A percentile compares a stretch with the other conserved stretches of the same genome.
These are phyloP conservation scores for Apostasia ramifera DNA, from an alignment of 106 monocot genomes.

Conservation along the genomic window DNA sequence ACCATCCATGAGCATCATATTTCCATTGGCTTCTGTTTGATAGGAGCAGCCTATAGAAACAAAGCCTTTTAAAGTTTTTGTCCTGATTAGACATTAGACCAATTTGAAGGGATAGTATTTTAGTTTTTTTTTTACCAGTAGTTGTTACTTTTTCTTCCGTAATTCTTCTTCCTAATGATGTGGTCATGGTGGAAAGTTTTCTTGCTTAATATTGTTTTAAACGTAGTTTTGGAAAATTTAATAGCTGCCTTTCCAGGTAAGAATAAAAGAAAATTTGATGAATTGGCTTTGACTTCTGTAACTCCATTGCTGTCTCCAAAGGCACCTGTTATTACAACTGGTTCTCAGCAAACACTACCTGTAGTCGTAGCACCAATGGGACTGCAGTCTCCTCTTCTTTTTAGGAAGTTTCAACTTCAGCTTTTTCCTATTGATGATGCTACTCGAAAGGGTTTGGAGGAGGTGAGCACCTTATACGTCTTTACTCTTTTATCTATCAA, in stretches of 20 bases:
- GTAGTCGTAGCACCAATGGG: slow-evolving; percentile 3
- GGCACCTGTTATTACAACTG: neutral
- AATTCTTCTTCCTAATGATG: neutral
- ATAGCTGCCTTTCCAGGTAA: slow-evolving; percentile 17
- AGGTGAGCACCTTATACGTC: slow-evolving; percentile 28
- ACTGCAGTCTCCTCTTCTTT: slow-evolving; percentile 8
- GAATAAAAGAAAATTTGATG: neutral
- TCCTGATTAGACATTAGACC: neutral
- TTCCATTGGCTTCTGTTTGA: too few relatives aligned
- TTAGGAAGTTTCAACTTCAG: slow-evolving; percentile 54
- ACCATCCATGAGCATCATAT: too few relatives aligned
- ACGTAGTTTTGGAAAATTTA: neutral
- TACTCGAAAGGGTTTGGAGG: slow-evolving; percentile 34
- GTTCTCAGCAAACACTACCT: slow-evolving; percentile 3
- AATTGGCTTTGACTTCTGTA: slow-evolving; percentile 10
- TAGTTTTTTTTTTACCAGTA: neutral
- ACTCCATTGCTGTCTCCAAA: slow-evolving; percentile 8
- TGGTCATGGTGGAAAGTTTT: neutral
- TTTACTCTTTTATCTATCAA: neutral
- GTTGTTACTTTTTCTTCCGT: neutral
- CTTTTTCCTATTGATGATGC: slow-evolving; percentile 62
- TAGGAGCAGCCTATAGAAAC: too few relatives aligned
- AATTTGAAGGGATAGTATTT: neutral
- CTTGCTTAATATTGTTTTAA: neutral
- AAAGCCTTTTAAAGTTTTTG: too few relatives aligned